Base-by-base conservation (phyloP, 1,139 yeast species). In the Yamadazyma sp. region DNA sequence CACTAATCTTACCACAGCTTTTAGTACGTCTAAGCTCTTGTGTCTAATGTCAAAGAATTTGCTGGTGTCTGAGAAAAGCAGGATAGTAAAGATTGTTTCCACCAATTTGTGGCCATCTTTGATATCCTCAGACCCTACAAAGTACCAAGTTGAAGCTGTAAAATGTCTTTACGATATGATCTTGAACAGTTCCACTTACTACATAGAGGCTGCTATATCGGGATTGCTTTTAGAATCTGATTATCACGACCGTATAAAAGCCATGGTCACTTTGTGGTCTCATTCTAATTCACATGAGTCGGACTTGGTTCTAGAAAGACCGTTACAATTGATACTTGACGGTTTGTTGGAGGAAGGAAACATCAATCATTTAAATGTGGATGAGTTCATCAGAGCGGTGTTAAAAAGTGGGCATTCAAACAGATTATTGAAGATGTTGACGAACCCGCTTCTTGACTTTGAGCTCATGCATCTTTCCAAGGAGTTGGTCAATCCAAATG, bases 271-370 rank as follows among this genome's bases (percentile, higher is more conserved):
- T 3, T 53, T 84, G 13, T 84, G 92, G 90, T 65, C 65, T 4
- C 86, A 82, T 47, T 69, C 85, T 1, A 47, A 59, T 13, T 57
- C 69, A 4, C 67, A 61, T 42, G 73, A 70, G 9, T 75, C 73
- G 10, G 67, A 65, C 39, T 51, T 58, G 0, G 62, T 89, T 7
- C 59, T 88, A 16, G 65, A 73, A 10, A 68, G 83, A 41, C 92
- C 95, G 0, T 59, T 88, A n/a, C 80, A 82, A 43, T 53, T 87
- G 4, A 62, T 87, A 10, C 54, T 87, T 14, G 96, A 88, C 53
- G 85, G 78, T 35, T 54, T 86, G 15, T 54, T 61, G 24, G 71
- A 66, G 27, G 56, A 63, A 2, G 63, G 72, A 34, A 64, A 64
- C 12, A 66, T 73, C 20, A 64, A 68, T 36, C 62, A 64, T 23